Evolutionary conservation across 345 rosid genomes (phyloP), one percentile per base, ranked within the genome.

Genomic region (Corchorus olitorius): DNA sequence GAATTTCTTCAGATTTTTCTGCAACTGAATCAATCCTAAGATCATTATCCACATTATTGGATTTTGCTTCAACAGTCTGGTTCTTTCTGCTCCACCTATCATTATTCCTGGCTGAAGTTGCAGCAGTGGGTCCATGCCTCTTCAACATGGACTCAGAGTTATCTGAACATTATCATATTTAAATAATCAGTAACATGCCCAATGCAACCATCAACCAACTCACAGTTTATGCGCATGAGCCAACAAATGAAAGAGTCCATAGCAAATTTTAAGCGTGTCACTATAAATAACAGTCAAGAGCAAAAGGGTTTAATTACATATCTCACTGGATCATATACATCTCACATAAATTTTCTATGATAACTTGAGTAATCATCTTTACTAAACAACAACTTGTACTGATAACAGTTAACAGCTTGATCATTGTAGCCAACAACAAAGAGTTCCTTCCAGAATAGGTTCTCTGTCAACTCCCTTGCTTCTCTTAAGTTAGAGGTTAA

Each of bases 1-100:
- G 88, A 84, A 86, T 89, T 76, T 86, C 89, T 73, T 87, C 85
- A 80, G 60, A 76, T 77, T 76, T 86, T 77, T 75, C 90, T 58
- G 79, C 34, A 59, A 34, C 5, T 34, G 85, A 53, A 73, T 70
- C 55, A 43, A 74, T 48, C 69, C 76, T 83, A 41, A 62, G 60
- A 85, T 73, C 79, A 77, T 74, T 83, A 60, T 76, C 81, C 22
- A 13, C 76, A 63, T 19, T 77, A 81, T 80, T 79, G 79, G 50
- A 55, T 55, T 69, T 84, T 15, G 33, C 61, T 64, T 81, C 78
- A 71, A 54, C 56, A 43, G 67, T 75, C 64, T 78, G 77, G 56
- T 72, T 80, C 41, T 58, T 79, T 67, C 49, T 86, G 66, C 49
- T 71, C 71, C 48, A 73, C 70, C 80, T 71, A 63, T 67, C 84